Conservation (phyloP, 345 rosid genomes). For the Balakata baccata region DNA sequence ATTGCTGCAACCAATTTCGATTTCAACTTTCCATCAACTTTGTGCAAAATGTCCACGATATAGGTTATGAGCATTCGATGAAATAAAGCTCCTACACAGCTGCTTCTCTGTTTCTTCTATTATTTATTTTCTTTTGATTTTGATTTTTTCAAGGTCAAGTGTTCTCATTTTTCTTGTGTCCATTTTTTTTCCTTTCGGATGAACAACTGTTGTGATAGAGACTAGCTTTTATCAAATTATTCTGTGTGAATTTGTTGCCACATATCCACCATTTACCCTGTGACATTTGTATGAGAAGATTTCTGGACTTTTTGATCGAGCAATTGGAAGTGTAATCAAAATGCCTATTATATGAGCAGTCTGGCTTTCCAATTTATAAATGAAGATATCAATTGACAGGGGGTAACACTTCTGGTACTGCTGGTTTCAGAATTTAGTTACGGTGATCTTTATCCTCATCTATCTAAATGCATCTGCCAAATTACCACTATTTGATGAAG, state of each 20-base stretch:
- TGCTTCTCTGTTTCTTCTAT: neutral
- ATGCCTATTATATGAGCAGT: constrained; percentile 27
- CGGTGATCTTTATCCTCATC: constrained; percentile 32
- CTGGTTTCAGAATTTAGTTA: constrained; percentile 25
- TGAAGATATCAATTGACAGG: constrained; percentile 28
- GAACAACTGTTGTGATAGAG: constrained; percentile 2
- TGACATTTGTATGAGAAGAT: constrained; percentile 8
- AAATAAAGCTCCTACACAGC: neutral
- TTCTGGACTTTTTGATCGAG: constrained; percentile 6
- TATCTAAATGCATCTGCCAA: constrained; percentile 35
- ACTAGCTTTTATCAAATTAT: neutral
- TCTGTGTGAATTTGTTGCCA: neutral
- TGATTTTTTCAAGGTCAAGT: neutral
- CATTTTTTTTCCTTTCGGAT: neutral
- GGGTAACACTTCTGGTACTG: constrained; percentile 30
- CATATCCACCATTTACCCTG: neutral
- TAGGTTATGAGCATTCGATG: neutral
- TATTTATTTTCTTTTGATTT: neutral
- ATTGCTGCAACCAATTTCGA: neutral
- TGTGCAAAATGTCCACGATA: neutral
- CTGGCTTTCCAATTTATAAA: constrained; percentile 33
- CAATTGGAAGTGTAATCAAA: constrained; percentile 6
- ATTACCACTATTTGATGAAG: constrained; percentile 31
- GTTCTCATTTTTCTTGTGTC: neutral
- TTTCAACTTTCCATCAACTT: neutral